These are phyloP conservation scores for Xerocomus subilludens DNA, from an alignment of 1,284 basidiomycete species.

Conservation along the genomic window DNA sequence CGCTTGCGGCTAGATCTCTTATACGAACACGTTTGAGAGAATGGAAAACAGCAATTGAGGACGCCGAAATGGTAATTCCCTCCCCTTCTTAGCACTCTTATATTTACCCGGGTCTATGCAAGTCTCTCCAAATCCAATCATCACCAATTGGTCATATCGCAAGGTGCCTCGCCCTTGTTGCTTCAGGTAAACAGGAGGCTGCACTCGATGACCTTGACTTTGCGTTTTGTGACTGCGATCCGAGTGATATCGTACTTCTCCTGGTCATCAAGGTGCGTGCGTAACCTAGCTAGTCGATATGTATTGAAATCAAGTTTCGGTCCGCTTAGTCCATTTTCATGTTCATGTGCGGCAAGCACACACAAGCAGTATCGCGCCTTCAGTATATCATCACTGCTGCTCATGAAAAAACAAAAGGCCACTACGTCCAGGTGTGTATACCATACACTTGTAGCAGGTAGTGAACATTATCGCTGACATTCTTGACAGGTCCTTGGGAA, in stretches of 20 bases:
- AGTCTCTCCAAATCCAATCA: constrained; percentile 13
- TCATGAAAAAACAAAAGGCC: background rate
- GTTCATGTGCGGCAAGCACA: constrained; percentile 12
- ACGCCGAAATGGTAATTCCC: constrained; percentile 5
- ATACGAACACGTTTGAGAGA: constrained; percentile 12
- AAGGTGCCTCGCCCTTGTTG: constrained; percentile 10
- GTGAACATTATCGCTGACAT: background rate
- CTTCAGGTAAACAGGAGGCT: background rate
- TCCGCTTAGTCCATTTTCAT: constrained; percentile 10
- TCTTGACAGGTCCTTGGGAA: constrained; percentile 8
- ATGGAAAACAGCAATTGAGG: constrained; percentile 13
- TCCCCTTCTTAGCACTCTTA: background rate
- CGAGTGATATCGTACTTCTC: constrained; percentile 14
- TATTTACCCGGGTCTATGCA: background rate
- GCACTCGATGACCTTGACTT: constrained; percentile 17
- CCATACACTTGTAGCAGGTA: no score
- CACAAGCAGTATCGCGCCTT: constrained; percentile 17
- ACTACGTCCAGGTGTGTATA: constrained; percentile 1
- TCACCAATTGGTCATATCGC: constrained; percentile 23
- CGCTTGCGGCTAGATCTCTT: constrained; percentile 6
- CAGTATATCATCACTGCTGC: background rate
- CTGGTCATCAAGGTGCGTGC: constrained; percentile 19
- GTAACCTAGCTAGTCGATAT: background rate
- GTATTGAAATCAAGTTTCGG: background rate
- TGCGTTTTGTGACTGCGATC: constrained; percentile 6